Base-by-base conservation (phyloP, 106 monocot genomes). In the Cymbidium sinense region DNA sequence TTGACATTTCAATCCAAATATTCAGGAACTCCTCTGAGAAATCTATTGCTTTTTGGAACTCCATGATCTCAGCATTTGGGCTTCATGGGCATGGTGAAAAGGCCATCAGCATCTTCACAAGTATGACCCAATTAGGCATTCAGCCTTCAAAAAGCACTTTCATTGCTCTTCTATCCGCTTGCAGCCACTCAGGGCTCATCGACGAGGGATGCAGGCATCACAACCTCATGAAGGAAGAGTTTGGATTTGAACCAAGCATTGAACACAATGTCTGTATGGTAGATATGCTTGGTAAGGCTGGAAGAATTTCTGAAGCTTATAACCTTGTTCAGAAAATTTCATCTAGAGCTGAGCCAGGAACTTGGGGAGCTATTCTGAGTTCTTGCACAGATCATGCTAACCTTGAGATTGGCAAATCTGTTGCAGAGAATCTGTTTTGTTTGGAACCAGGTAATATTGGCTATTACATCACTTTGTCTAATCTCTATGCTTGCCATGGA, bases 1-100 rank as follows among this genome's bases (percentile, higher is more conserved):
- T 91, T n/a, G 87, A 91, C 37, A 64, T 76, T 44, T 81, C 89
- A 23, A 1, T 74, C 17, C 64, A 27, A 50, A 70, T 87, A 29
- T 89, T 94, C 84, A 36, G 78, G 29, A 64, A 47, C 50, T 83
- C 83, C 34, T 5, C 25, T 1, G 79, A 83, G 58, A 91, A 81
- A 82, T 87, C 94, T 18, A 72, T 83, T 77, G 91, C 85, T 21
- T 84, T 81, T 25, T 91, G 88, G 88, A 91, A 94, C 51, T 85
- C 94, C 11, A 91, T 94, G 89, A 94, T 94, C 43, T 80, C 86
- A 8, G 91, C 89, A 28, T 89, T 82, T 73, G 94, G 91, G 1
- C 76, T 84, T 78, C 91, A 94, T 76, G 91, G 91, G 1, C 75
- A 87, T 31, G 87, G 89, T 23, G 52, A 34, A 78, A 80, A 86